Evolutionary conservation across 495 filamentous ascomycete species (phyloP).

Genomic region (Chaetomium tenue): DNA sequence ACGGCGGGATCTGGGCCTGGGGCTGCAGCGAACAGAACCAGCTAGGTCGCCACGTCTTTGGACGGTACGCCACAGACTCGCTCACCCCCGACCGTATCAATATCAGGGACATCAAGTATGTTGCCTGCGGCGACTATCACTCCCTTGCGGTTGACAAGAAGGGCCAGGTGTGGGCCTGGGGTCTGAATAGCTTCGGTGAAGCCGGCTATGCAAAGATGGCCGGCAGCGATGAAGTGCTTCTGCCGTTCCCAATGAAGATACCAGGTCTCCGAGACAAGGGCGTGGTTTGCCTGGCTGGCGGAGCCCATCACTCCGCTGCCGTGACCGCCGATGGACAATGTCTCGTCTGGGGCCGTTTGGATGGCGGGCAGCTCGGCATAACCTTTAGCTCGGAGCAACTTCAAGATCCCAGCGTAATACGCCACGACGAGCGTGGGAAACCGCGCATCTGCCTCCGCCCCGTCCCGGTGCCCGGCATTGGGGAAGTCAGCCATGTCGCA

Average conservation of each 20-base stretch:
- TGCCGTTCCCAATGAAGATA: neutral
- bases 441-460: neutral
- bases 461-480: neutral
- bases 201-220: neutral
- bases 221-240: neutral
- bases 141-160: neutral
- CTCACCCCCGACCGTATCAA: neutral
- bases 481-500: neutral
- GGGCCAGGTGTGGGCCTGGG: neutral
- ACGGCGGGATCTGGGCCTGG: neutral
- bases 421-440: no score
- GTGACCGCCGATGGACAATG: neutral
- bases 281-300: neutral
- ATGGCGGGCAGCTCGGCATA: slow-evolving; percentile 1
- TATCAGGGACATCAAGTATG: neutral
- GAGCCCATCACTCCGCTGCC: neutral
- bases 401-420: neutral
- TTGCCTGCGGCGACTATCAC: neutral
- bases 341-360: neutral
- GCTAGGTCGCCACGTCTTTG: neutral
- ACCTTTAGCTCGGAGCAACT: neutral
- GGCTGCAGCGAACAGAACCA: neutral
- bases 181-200: neutral
- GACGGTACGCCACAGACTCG: neutral
- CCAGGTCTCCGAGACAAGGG: neutral